Conservation (phyloP, 2,329 filamentous ascomycete species). For the Colletotrichum camelliae region DNA sequence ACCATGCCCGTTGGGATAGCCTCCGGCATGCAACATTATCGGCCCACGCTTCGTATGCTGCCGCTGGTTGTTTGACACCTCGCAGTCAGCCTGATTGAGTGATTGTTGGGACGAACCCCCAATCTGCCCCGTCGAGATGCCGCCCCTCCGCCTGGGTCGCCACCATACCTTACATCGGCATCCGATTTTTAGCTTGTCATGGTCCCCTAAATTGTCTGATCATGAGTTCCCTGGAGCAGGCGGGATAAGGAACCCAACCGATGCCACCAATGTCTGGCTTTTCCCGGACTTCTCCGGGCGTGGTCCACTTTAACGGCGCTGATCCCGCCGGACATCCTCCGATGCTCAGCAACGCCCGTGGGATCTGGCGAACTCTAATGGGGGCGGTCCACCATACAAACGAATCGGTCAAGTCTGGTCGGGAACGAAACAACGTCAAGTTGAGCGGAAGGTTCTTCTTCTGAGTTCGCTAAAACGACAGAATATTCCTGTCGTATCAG, state of each 20-base stretch:
- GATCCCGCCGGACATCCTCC: too few species aligned
- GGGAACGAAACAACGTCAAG: too few species aligned
- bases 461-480: too few species aligned
- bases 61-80: background rate
- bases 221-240: rapidly evolving
- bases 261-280: too few species aligned
- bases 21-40: background rate
- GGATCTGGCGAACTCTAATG: too few species aligned
- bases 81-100: background rate
- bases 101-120: background rate
- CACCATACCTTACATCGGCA: background rate
- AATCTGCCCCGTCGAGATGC: background rate
- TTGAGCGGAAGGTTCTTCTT: too few species aligned
- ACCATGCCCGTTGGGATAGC: background rate
- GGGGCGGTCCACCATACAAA: too few species aligned
- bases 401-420: too few species aligned
- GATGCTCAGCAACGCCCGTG: too few species aligned
- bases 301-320: too few species aligned
- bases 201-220: background rate
- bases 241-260: background rate
- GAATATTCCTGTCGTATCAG: too few species aligned
- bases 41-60: background rate
- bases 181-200: background rate
- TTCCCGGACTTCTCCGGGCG: too few species aligned
- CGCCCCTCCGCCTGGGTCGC: background rate